phyloP scores from a whole-genome alignment of 2,329 filamentous ascomycete genomes.

The Colletotrichum echinochloae region DNA sequence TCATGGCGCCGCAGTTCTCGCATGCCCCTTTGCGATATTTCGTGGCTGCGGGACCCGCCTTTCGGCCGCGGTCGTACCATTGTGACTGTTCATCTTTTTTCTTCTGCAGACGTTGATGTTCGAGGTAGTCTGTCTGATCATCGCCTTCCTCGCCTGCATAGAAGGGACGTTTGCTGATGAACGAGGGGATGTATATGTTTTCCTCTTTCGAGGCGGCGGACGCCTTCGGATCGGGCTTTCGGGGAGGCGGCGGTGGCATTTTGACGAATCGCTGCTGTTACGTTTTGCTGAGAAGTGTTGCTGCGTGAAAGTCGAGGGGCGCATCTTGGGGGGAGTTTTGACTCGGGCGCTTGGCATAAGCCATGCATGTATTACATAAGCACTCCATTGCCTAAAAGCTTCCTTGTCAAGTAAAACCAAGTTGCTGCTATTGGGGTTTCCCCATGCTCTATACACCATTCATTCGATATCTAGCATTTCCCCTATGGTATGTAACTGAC shows the following conservation, averaged over 20 bases:
- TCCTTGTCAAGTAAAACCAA: background rate
- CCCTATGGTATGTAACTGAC: background rate
- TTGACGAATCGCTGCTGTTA: constrained; percentile 11
- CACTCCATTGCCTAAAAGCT: background rate
- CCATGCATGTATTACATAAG: background rate
- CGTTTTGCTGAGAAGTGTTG: background rate
- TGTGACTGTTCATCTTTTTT: constrained; percentile 76
- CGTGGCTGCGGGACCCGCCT: constrained; percentile 86
- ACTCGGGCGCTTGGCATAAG: constrained; percentile 3
- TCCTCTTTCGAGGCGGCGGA: constrained; percentile 78
- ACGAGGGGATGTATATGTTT: constrained; percentile 98
- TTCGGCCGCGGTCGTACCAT: constrained; percentile 95
- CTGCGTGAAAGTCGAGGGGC: background rate
- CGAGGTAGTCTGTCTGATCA: constrained; percentile 86
- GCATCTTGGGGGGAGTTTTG: constrained; percentile 35
- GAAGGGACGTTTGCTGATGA: constrained; percentile 98
- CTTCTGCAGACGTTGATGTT: constrained; percentile 91
- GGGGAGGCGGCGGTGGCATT: constrained; percentile 47
- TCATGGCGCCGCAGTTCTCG: constrained; percentile 98
- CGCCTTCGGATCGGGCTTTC: constrained; percentile 49
- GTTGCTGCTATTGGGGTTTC: background rate
- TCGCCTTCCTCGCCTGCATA: constrained; percentile 86
- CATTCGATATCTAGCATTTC: no score
- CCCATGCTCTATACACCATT: background rate
- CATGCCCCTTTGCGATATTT: constrained; percentile 98